Conservation (phyloP, 1,139 yeast genomes). For the Blastobotrys ciferrii region DNA sequence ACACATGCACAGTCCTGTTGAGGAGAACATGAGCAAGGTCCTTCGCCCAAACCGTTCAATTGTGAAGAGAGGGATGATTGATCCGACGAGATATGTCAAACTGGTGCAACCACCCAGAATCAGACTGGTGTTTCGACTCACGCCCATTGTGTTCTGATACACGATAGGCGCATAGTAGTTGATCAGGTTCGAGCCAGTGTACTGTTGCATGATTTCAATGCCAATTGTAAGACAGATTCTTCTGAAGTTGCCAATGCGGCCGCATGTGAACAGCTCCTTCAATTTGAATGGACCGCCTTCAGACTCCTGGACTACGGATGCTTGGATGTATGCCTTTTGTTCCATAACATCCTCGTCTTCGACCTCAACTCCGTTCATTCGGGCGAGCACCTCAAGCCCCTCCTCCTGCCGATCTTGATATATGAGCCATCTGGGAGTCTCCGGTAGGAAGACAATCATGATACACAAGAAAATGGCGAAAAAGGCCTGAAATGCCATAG, state of each 20-base stretch:
- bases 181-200: slow-evolving; percentile 16
- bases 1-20: slow-evolving; percentile 21
- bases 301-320: slow-evolving; percentile 12
- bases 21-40: slow-evolving; percentile 39
- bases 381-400: slow-evolving; percentile 45
- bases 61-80: slow-evolving; percentile 40
- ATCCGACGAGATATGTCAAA: slow-evolving; percentile 22
- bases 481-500: slow-evolving; percentile 30
- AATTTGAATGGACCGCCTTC: slow-evolving; percentile 14
- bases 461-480: slow-evolving; percentile 26
- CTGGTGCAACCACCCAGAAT: slow-evolving; percentile 15
- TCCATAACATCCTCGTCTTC: slow-evolving; percentile 9
- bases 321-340: slow-evolving; percentile 10
- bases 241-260: slow-evolving; percentile 13
- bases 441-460: slow-evolving; percentile 39
- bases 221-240: slow-evolving; percentile 13
- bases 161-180: slow-evolving; percentile 15
- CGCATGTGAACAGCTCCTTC: slow-evolving; percentile 13
- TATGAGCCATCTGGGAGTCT: slow-evolving; percentile 53
- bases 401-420: slow-evolving; percentile 44
- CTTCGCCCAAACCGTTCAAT: slow-evolving; percentile 53
- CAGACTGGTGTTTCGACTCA: slow-evolving; percentile 9
- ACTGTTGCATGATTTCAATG: slow-evolving; percentile 15
- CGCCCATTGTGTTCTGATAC: slow-evolving; percentile 11
- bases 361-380: slow-evolving; percentile 15